Percentiles rank a stretch among this genome's conserved stretches.
Evolutionary conservation across 179 eudicot species (phyloP).

Genomic region (Beta lomatogona): DNA sequence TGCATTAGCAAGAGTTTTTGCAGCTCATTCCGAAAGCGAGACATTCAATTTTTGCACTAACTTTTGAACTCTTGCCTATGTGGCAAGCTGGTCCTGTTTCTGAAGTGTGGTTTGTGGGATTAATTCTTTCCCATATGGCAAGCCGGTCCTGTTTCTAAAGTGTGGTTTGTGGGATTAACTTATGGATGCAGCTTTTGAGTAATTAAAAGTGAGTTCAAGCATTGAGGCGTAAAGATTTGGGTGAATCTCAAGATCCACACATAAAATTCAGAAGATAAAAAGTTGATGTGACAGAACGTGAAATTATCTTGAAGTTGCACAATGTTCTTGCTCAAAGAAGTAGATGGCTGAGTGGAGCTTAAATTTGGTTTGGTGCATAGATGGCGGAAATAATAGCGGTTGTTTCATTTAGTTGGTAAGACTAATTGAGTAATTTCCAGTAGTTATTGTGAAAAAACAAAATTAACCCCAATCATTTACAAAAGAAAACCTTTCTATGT

Average conservation of each 20-base stretch:
- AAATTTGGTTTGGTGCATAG: background rate
- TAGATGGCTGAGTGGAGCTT: background rate
- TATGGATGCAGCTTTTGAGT: background rate
- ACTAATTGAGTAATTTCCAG: too few relatives aligned
- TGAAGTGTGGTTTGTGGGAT: too few relatives aligned
- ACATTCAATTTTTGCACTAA: background rate
- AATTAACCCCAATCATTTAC: background rate
- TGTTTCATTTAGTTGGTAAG: background rate
- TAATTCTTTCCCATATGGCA: background rate
- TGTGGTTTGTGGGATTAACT: too few relatives aligned
- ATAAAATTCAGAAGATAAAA: background rate
- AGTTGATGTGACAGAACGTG: too few relatives aligned
- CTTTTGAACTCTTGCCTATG: background rate
- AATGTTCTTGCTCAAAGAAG: background rate
- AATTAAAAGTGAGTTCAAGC: background rate
- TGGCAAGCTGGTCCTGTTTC: background rate
- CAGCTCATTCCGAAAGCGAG: background rate
- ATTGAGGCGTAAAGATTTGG: background rate
- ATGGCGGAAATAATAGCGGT: background rate
- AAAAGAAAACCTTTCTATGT: background rate
- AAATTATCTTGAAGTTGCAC: background rate
- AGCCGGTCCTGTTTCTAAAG: too few relatives aligned
- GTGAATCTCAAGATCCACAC: background rate
- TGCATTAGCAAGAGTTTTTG: background rate
- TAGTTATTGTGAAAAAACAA: too few relatives aligned